Conservation (phyloP, 2,329 filamentous ascomycete species). For the Exophiala spinifera region DNA sequence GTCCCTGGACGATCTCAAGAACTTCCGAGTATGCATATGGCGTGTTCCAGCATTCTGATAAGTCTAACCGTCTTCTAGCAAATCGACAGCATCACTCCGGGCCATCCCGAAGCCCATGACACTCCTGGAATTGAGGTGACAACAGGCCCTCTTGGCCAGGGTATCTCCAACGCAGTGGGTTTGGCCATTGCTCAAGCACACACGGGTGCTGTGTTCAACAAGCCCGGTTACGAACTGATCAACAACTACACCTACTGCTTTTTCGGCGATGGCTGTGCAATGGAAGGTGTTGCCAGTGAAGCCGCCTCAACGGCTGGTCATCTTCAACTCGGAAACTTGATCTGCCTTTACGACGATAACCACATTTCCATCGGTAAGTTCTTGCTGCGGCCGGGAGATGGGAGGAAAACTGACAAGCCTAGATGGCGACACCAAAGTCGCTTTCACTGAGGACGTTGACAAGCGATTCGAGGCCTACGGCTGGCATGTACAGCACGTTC, state of each 20-base stretch:
- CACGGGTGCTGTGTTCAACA: slow-evolving; percentile 90
- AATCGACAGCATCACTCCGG: slow-evolving; percentile 80
- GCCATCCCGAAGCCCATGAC: slow-evolving; percentile 94
- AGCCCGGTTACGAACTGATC: slow-evolving; percentile 83
- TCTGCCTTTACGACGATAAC: slow-evolving; percentile 97
- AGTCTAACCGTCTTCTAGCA: slow-evolving; percentile 44
- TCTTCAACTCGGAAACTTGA: slow-evolving; percentile 95
- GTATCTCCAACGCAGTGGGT: slow-evolving; percentile 96
- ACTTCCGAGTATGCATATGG: slow-evolving; percentile 73
- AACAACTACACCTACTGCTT: slow-evolving; percentile 97
- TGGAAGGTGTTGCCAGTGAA: slow-evolving; percentile 96
- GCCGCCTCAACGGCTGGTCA: slow-evolving; percentile 90
- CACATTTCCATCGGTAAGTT: slow-evolving; percentile 75
- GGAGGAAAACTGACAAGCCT: slow-evolving; percentile 6
- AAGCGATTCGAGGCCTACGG: slow-evolving; percentile 97
- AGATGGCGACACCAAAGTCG: slow-evolving; percentile 92
- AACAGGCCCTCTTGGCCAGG: slow-evolving; percentile 94
- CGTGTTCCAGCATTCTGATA: slow-evolving; percentile 46
- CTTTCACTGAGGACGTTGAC: slow-evolving; percentile 94
- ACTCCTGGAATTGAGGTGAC: slow-evolving; percentile 97
- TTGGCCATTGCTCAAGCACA: slow-evolving; percentile 95
- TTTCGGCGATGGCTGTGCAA: slow-evolving; percentile 96
- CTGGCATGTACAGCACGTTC: slow-evolving; percentile 85
- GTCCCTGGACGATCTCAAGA: slow-evolving; percentile 87
- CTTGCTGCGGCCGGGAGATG: not conserved